These are phyloP conservation scores for Skeletonema tropicum DNA, from an alignment of 108 stramenopile genomes.

Conservation along the genomic window DNA sequence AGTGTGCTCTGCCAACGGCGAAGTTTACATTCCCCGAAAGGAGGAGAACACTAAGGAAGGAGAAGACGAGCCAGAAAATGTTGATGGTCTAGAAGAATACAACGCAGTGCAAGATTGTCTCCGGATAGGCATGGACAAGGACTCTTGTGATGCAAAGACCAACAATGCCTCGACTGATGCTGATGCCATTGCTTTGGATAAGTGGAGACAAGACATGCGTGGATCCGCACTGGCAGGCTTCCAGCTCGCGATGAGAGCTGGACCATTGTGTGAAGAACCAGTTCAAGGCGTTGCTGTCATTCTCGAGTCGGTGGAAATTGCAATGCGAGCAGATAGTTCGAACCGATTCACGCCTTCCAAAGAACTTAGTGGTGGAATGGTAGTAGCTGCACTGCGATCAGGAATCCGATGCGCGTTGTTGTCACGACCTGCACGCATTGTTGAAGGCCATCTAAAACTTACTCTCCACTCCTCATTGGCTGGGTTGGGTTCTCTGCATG, in stretches of 20 bases:
- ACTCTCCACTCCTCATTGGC: conserved; percentile 84
- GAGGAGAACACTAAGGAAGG: conserved; percentile 17
- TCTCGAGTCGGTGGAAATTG: conserved; percentile 83
- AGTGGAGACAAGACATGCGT: conserved; percentile 77
- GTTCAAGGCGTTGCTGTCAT: conserved; percentile 79
- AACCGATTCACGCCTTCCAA: conserved; percentile 46
- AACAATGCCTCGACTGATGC: conserved; percentile 8
- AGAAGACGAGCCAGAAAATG: conserved; percentile 18
- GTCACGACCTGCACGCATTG: conserved; percentile 77
- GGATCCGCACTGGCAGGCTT: conserved; percentile 85
- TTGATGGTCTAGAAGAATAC: conserved; percentile 34
- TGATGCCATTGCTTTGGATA: conserved; percentile 56
- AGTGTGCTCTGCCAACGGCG: conserved; percentile 46
- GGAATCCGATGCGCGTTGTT: conserved; percentile 84
- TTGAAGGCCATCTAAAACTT: conserved; percentile 81
- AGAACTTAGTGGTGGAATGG: conserved; percentile 77
- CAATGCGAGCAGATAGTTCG: conserved; percentile 37
- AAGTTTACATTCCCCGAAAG: conserved; percentile 46
- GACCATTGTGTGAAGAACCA: conserved; percentile 90
- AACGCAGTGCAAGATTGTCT: conserved; percentile 16
- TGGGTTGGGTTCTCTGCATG: conserved; percentile 80
- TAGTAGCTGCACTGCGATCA: conserved; percentile 69
- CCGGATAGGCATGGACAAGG: conserved; percentile 14
- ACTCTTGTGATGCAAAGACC: neutral
- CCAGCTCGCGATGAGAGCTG: conserved; percentile 77